Base-by-base conservation (phyloP, 139 green algal genomes). In the Micractinium conductrix region DNA sequence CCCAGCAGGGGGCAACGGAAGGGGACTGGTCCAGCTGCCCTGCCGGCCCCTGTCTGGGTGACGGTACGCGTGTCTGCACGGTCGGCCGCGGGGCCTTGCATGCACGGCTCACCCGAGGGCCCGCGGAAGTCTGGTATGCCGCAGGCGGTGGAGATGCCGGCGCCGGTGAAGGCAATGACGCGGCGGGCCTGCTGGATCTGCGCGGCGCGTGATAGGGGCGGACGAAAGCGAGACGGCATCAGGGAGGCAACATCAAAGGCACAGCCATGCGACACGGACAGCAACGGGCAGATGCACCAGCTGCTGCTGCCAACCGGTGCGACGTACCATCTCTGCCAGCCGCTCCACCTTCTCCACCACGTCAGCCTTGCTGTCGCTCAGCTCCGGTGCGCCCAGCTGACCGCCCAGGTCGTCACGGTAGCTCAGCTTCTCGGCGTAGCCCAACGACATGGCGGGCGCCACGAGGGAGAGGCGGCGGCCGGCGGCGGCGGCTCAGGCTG, bases 71-170 rank as follows among this genome's bases (percentile, higher is more conserved):
- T n/a, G n/a, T n/a, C n/a, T n/a, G n/a, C n/a, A n/a, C n/a, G n/a
- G n/a, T n/a, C n/a, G n/a, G n/a, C n/a, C n/a, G n/a, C n/a, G n/a
- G n/a, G n/a, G n/a, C n/a, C n/a, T n/a, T n/a, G n/a, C n/a, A n/a
- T n/a, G n/a, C n/a, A n/a, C n/a, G n/a, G n/a, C n/a, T n/a, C n/a
- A n/a, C n/a, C n/a, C n/a, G n/a, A n/a, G n/a, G n/a, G 97, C 0
- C 97, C 96, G 33, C 95, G 90, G 89, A 80, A 90, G 83, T 98
- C 96, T 2, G 96, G 96, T 17, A 99, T 98, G 65, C 97, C 97
- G 45, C 86, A 93, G 4, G 95, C 74, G 0, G 96, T 99, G 55
- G 90, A 96, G 68, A 99, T 96, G 55, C 97, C 97, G 12, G 97
- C 97, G 0, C 97, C 97, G 5, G 97, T 99, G 85, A 98, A 98